Conservation (phyloP, 2,329 filamentous ascomycete genomes). For the Aspergillus tanneri region DNA sequence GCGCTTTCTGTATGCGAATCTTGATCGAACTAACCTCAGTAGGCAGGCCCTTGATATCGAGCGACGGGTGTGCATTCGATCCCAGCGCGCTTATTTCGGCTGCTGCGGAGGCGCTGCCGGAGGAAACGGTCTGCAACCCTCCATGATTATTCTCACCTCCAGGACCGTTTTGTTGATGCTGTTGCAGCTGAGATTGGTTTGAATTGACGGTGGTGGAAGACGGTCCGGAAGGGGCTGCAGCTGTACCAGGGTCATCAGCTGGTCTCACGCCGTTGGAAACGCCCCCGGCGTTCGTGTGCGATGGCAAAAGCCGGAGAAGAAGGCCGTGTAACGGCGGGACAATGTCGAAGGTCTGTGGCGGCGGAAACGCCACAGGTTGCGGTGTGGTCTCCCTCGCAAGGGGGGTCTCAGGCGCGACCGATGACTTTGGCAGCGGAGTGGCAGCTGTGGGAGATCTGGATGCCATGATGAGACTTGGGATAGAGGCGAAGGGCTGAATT, state of each 20-base stretch:
- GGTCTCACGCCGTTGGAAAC: constrained; percentile 34
- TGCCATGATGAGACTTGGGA: constrained; percentile 33
- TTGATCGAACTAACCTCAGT: constrained; percentile 75
- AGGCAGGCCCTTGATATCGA: constrained; percentile 73
- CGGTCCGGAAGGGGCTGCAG: constrained; percentile 22
- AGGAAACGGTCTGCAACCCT: constrained; percentile 28
- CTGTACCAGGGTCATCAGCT: constrained; percentile 25
- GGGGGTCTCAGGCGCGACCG: constrained; percentile 37
- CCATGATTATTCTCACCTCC: constrained; percentile 25
- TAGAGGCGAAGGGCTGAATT: constrained; percentile 19
- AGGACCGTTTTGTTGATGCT: constrained; percentile 26
- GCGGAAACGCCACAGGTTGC: constrained; percentile 60
- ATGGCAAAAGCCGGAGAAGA: constrained; percentile 67
- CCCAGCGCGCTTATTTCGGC: constrained; percentile 27
- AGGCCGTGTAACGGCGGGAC: constrained; percentile 78
- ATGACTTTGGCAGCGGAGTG: constrained; percentile 46
- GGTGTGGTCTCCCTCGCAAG: constrained; percentile 42
- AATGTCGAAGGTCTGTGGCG: constrained; percentile 80
- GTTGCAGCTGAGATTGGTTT: constrained; percentile 25
- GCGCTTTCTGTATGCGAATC: constrained; percentile 78
- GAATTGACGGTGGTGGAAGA: constrained; percentile 14
- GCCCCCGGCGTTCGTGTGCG: constrained; percentile 41
- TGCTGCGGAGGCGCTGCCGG: constrained; percentile 22
- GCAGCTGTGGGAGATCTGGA: constrained; percentile 33
- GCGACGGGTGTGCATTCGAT: constrained; percentile 41